Evolutionary conservation across 2,329 filamentous ascomycete species (phyloP).

Genomic region (Lasiodiplodia theobromae): DNA sequence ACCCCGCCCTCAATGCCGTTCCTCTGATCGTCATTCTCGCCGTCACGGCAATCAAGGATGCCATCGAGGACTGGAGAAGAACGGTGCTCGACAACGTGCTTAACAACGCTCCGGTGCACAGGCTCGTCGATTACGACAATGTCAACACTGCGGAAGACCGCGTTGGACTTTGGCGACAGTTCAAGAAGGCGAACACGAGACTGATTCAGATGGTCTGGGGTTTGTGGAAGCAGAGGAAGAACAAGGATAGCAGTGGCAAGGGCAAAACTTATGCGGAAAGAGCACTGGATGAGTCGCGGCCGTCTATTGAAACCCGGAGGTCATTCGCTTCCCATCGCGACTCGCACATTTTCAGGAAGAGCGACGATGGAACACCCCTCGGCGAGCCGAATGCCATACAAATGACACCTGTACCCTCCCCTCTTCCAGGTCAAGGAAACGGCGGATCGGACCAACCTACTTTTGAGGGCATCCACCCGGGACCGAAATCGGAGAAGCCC

Average conservation of each 20-base stretch:
- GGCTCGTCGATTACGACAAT: slow-evolving; percentile 86
- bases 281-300: slow-evolving; percentile 62
- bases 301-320: slow-evolving; percentile 71
- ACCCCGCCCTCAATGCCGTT: slow-evolving; percentile 87
- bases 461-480: slow-evolving; percentile 37
- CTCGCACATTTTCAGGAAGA: slow-evolving; percentile 60
- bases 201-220: slow-evolving; percentile 64
- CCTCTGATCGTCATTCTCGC: slow-evolving; percentile 91
- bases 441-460: slow-evolving; percentile 36
- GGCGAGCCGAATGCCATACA: slow-evolving; percentile 74
- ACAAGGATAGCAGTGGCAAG: slow-evolving; percentile 46
- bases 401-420: slow-evolving; percentile 94
- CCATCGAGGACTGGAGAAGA: slow-evolving; percentile 91
- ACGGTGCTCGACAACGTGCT: slow-evolving; percentile 91
- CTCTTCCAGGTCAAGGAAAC: slow-evolving; percentile 64
- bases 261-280: slow-evolving; percentile 60
- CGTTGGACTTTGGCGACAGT: slow-evolving; percentile 81
- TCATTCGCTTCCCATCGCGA: slow-evolving; percentile 63
- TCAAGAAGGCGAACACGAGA: slow-evolving; percentile 86
- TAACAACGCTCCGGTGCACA: slow-evolving; percentile 95
- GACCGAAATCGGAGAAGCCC: slow-evolving; percentile 37
- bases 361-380: slow-evolving; percentile 35
- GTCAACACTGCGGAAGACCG: slow-evolving; percentile 91
- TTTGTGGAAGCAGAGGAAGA: slow-evolving; percentile 52
- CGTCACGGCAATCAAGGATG: slow-evolving; percentile 92